phyloP scores from a whole-genome alignment of 805 yeast genomes.

The Yueomyces sp. region DNA sequence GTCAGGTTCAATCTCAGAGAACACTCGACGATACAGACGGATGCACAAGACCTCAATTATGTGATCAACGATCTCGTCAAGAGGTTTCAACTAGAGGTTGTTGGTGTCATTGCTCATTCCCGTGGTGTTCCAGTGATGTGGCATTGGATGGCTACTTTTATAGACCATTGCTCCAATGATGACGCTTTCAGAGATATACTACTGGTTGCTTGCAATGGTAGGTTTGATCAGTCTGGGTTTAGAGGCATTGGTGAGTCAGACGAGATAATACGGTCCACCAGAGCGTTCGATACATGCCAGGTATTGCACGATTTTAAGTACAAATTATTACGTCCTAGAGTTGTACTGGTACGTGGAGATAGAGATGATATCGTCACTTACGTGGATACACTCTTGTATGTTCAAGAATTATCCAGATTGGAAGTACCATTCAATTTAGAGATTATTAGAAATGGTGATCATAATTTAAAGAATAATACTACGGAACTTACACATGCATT shows the following conservation, averaged over 20 bases:
- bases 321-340: slow-evolving; percentile 30
- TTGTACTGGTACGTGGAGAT: slow-evolving; percentile 60
- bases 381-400: neutral
- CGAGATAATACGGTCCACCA: neutral
- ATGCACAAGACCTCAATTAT: slow-evolving; percentile 51
- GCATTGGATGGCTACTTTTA: slow-evolving; percentile 38
- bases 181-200: slow-evolving; percentile 35
- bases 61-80: slow-evolving; percentile 12
- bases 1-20: slow-evolving; percentile 77
- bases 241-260: neutral
- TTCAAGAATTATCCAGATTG: slow-evolving; percentile 44
- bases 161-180: slow-evolving; percentile 6
- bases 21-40: slow-evolving; percentile 18
- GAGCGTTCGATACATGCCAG: no score
- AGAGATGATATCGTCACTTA: slow-evolving; percentile 51
- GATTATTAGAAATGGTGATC: slow-evolving; percentile 61
- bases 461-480: slow-evolving; percentile 15
- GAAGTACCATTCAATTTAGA: slow-evolving; percentile 44
- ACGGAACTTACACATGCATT: no score
- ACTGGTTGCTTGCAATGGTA: slow-evolving; percentile 59
- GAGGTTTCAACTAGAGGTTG: neutral
- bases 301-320: neutral
- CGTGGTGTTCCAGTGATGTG: slow-evolving; percentile 70
- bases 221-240: slow-evolving; percentile 40
- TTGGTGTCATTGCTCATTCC: slow-evolving; percentile 37